Conservation (phyloP, 495 filamentous ascomycete genomes). For the Darksidea phi region DNA sequence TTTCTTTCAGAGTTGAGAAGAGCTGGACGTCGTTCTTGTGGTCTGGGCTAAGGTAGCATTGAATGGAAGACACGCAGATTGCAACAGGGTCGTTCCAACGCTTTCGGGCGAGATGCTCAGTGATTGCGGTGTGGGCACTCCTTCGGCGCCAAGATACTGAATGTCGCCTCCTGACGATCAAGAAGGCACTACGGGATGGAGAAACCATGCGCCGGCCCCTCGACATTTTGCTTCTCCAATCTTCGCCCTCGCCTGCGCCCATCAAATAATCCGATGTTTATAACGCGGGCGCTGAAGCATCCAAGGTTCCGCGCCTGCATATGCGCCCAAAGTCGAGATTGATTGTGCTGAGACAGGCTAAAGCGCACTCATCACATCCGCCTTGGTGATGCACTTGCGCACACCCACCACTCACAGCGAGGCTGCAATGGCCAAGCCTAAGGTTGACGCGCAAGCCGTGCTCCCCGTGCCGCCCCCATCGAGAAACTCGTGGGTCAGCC, state of each 20-base stretch:
- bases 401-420: slow-evolving; percentile 1
- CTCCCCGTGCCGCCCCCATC: not conserved
- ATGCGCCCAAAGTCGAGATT: slow-evolving; percentile 11
- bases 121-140: no score
- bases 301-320: slow-evolving; percentile 16
- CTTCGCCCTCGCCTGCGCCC: not conserved
- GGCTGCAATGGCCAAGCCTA: not conserved
- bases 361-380: slow-evolving; percentile 14
- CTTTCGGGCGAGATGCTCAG: no score
- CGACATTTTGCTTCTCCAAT: not conserved
- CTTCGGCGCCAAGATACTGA: not conserved
- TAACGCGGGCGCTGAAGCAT: not conserved
- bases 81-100: no score
- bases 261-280: not conserved
- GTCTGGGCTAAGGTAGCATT: no score
- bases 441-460: slow-evolving; percentile 8
- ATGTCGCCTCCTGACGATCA: not conserved
- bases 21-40: no score
- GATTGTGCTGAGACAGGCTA: slow-evolving; percentile 17
- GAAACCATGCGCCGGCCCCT: not conserved
- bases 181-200: not conserved
- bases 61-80: no score
- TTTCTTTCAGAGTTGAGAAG: no score
- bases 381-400: not conserved
- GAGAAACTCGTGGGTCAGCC: slow-evolving; percentile 8